Evolutionary conservation across 179 eudicot genomes (phyloP).

Genomic region (Corrigiola litoralis): DNA sequence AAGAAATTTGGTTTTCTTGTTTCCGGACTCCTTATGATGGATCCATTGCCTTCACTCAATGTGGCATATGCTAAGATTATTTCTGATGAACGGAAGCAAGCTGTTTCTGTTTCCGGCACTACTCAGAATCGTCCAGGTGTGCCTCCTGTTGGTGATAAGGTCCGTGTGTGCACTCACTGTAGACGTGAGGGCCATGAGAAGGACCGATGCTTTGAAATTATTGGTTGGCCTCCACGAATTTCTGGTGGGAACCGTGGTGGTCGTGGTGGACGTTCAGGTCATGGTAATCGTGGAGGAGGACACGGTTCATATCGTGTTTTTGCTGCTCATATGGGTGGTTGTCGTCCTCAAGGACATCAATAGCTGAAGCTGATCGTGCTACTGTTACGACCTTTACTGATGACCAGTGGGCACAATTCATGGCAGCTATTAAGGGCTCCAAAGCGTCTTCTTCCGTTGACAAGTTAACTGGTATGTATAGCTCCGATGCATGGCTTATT

Average conservation of each 20-base stretch:
- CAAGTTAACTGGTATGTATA: background rate
- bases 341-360: background rate
- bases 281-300: background rate
- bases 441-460: background rate
- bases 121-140: background rate
- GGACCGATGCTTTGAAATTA: background rate
- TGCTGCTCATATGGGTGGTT: background rate
- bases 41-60: background rate
- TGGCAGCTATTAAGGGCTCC: background rate
- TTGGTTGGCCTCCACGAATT: background rate
- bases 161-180: background rate
- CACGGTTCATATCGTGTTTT: background rate
- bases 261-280: background rate
- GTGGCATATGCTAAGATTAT: background rate
- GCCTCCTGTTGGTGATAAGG: background rate
- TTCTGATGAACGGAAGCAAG: background rate
- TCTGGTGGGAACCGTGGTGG: background rate
- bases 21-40: background rate
- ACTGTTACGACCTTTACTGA: background rate
- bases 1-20: background rate
- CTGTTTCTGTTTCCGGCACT: background rate
- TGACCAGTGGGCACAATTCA: background rate
- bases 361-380: background rate
- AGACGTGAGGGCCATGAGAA: background rate
- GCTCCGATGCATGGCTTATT: background rate